A percentile compares a stretch with the other conserved stretches of the same genome.
Conservation (phyloP, 805 yeast genomes). For the Lipomyces kockii region DNA sequence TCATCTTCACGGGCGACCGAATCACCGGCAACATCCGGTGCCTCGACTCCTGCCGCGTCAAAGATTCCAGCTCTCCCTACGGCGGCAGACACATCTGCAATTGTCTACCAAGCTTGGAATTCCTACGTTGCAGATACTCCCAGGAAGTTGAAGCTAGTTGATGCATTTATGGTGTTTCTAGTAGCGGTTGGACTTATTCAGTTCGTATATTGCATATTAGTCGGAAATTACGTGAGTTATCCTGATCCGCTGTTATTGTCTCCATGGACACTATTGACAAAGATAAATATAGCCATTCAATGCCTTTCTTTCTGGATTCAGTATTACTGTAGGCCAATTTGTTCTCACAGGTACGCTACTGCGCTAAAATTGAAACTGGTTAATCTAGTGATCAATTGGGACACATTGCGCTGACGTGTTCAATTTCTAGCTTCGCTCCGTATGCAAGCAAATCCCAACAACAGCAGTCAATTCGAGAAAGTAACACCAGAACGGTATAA, state of each 20-base stretch:
- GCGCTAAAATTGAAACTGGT: not conserved
- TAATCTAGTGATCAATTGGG: not conserved
- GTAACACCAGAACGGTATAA: slow-evolving; percentile 54
- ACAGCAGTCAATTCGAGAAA: slow-evolving; percentile 48
- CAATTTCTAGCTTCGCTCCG: slow-evolving; percentile 62
- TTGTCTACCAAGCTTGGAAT: slow-evolving; percentile 18
- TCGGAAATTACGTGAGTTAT: slow-evolving; percentile 69
- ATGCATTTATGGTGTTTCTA: slow-evolving; percentile 72
- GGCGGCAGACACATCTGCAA: slow-evolving; percentile 24
- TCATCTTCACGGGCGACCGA: not conserved
- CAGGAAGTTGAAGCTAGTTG: slow-evolving; percentile 60
- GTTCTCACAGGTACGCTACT: slow-evolving; percentile 65
- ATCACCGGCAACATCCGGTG: not conserved
- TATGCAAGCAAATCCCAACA: slow-evolving; percentile 62
- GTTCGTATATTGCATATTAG: slow-evolving; percentile 71
- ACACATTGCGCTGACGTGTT: not conserved
- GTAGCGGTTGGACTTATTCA: slow-evolving; percentile 78
- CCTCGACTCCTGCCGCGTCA: not conserved
- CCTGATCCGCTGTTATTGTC: not conserved
- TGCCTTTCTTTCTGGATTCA: slow-evolving; percentile 92
- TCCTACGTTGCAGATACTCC: slow-evolving; percentile 30
- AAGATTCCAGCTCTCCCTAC: slow-evolving; percentile 5
- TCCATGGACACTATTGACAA: not conserved
- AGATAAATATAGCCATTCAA: slow-evolving; percentile 70
- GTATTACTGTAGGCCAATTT: slow-evolving; percentile 92